Percentiles rank a stretch among this genome's conserved stretches.
Evolutionary conservation across 495 filamentous ascomycete genomes (phyloP).

Genomic region (Aspergillus mulundensis): DNA sequence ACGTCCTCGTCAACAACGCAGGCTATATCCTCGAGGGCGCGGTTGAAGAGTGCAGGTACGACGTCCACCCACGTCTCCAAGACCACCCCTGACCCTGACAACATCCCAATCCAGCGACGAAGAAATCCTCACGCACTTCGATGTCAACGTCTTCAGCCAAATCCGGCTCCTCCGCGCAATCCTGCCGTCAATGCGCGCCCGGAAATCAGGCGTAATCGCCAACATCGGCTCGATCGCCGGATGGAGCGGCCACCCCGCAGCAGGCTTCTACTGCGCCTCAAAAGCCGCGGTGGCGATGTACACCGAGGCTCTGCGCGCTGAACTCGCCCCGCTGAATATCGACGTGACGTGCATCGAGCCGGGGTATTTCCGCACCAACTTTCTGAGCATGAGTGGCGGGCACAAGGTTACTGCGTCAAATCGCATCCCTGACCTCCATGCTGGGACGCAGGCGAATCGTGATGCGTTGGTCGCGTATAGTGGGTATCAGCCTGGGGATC

Average conservation of each 20-base stretch:
- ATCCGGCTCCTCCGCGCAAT: constrained; percentile 41
- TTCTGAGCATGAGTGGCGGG: constrained; percentile 16
- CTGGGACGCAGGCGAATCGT: neutral
- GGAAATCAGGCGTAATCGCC: constrained; percentile 38
- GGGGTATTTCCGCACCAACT: constrained; percentile 46
- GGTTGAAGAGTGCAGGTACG: constrained; percentile 18
- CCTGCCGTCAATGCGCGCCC: constrained; percentile 45
- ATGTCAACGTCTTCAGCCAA: constrained; percentile 42
- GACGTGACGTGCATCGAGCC: constrained; percentile 45
- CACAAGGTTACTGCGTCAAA: constrained; percentile 19
- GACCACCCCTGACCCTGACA: no score
- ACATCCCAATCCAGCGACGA: no score
- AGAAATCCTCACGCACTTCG: constrained; percentile 9
- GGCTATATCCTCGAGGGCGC: constrained; percentile 33
- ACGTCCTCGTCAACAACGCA: constrained; percentile 53
- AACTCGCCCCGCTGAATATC: constrained; percentile 43
- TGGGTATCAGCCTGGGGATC: constrained; percentile 41
- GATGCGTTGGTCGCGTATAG: constrained; percentile 18
- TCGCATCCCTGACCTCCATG: constrained; percentile 19
- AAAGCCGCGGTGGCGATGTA: constrained; percentile 41
- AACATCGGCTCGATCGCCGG: constrained; percentile 33
- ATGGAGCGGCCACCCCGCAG: constrained; percentile 15
- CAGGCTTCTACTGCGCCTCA: constrained; percentile 39
- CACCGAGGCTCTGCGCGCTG: constrained; percentile 34
- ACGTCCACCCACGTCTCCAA: no score